These are phyloP conservation scores for Thelonectria rubi DNA, from an alignment of 2,329 filamentous ascomycete genomes.

Conservation along the genomic window DNA sequence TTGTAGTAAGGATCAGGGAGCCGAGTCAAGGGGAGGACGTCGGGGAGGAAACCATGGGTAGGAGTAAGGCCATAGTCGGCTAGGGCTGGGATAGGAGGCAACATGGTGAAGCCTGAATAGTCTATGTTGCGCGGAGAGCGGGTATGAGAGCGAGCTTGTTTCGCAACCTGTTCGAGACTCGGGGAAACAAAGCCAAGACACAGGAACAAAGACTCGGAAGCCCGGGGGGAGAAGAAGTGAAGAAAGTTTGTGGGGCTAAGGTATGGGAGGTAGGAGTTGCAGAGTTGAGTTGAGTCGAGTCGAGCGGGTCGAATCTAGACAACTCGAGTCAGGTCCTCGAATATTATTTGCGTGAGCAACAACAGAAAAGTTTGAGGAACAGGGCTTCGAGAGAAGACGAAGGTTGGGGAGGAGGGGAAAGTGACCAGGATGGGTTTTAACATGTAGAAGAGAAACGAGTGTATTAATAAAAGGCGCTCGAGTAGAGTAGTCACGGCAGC, in stretches of 20 bases:
- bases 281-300: slow-evolving; percentile 13
- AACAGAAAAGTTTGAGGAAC: not conserved
- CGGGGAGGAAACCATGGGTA: slow-evolving; percentile 86
- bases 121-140: not conserved
- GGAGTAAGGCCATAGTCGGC: slow-evolving; percentile 83
- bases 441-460: slow-evolving; percentile 13
- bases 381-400: not conserved
- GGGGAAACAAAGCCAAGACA: slow-evolving; percentile 11
- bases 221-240: slow-evolving; percentile 32
- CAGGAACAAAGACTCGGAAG: slow-evolving; percentile 21
- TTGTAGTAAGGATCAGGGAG: slow-evolving; percentile 93
- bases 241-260: slow-evolving; percentile 32
- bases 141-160: not conserved
- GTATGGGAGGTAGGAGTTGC: slow-evolving; percentile 24
- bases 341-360: not conserved
- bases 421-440: slow-evolving; percentile 13
- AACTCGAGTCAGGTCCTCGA: slow-evolving; percentile 13
- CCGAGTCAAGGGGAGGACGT: slow-evolving; percentile 78
- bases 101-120: slow-evolving; percentile 51
- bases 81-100: slow-evolving; percentile 69
- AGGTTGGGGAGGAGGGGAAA: not conserved
- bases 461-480: slow-evolving; percentile 31
- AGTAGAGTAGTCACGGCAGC: slow-evolving; percentile 27
- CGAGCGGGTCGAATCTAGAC: slow-evolving; percentile 2
- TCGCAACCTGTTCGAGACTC: not conserved